Evolutionary conservation across 2,329 filamentous ascomycete species (phyloP).

Genomic region (Neonectria ditissima): DNA sequence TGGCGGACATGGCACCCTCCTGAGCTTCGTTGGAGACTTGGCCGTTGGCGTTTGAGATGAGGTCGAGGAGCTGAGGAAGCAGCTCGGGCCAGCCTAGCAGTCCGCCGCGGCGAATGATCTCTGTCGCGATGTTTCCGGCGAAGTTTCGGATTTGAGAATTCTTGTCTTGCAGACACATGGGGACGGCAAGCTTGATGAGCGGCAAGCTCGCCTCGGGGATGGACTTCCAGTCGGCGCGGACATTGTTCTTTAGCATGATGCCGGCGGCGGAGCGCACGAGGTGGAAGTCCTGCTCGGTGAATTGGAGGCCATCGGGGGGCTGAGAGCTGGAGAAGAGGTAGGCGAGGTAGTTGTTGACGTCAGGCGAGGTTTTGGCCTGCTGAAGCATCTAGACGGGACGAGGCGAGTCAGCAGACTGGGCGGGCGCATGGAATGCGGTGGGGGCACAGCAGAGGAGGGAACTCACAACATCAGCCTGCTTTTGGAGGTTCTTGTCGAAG

Average conservation of each 20-base stretch:
- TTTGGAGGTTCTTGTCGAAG: conserved; percentile 82
- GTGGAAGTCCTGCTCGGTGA: conserved; percentile 73
- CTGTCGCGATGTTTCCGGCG: conserved; percentile 93
- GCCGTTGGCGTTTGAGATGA: conserved; percentile 79
- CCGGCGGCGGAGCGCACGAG: conserved; percentile 87
- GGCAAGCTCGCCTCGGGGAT: conserved; percentile 79
- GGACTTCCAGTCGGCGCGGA: conserved; percentile 79
- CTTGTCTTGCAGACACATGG: conserved; percentile 83
- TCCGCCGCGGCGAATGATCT: conserved; percentile 86
- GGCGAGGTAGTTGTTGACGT: conserved; percentile 97
- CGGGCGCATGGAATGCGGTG: conserved; percentile 26
- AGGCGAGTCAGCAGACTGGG: conserved; percentile 36
- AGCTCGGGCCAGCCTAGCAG: conserved; percentile 93
- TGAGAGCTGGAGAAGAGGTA: conserved; percentile 84
- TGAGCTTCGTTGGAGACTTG: conserved; percentile 78
- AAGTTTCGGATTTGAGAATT: conserved; percentile 87
- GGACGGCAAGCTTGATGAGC: conserved; percentile 83
- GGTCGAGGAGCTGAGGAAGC: conserved; percentile 81
- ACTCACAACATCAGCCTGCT: conserved; percentile 87
- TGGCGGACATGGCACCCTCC: conserved; percentile 92
- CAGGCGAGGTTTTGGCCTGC: conserved; percentile 87
- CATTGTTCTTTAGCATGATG: conserved; percentile 95
- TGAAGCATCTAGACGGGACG: conserved; percentile 79
- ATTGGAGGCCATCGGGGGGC: conserved; percentile 69
- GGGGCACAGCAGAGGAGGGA: neutral